Conservation (phyloP, 2,329 filamentous ascomycete genomes). For the Aspergillus luchuensis region DNA sequence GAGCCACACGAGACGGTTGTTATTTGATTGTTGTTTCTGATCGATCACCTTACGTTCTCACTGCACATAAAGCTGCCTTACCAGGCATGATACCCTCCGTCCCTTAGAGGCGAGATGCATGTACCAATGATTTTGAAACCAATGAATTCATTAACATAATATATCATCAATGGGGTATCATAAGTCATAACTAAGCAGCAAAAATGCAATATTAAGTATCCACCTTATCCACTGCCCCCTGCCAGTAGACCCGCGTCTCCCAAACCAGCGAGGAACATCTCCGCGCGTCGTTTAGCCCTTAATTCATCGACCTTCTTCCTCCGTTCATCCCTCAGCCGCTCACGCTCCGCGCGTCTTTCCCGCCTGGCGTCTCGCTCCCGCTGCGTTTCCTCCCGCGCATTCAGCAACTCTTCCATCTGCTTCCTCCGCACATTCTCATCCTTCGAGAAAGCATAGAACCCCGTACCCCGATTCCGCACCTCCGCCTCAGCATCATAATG, state of each 20-base stretch:
- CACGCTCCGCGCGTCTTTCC: constrained; percentile 60
- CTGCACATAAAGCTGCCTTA: neutral
- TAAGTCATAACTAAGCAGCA: neutral
- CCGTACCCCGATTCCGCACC: constrained; percentile 82
- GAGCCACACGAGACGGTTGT: neutral
- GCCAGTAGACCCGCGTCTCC: constrained; percentile 37
- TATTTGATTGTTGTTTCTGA: neutral
- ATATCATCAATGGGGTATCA: constrained; percentile 16
- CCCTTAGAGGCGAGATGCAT: constrained; percentile 4
- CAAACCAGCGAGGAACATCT: constrained; percentile 67
- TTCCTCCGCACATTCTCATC: constrained; percentile 66
- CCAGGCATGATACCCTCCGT: constrained; percentile 8
- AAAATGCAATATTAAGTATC: neutral
- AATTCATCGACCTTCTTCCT: constrained; percentile 52
- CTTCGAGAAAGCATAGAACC: constrained; percentile 85
- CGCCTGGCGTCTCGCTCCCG: constrained; percentile 59
- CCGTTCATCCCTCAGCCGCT: constrained; percentile 63
- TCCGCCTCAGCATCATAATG: constrained; percentile 88
- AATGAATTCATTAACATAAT: constrained; percentile 4
- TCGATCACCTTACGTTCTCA: neutral
- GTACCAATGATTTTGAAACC: neutral
- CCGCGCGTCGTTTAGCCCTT: constrained; percentile 68
- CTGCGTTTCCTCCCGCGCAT: constrained; percentile 70
- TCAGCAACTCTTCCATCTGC: constrained; percentile 76
- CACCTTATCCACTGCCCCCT: neutral